Conservation (phyloP, 2,329 filamentous ascomycete genomes). For the Aspergillus uvarum region DNA sequence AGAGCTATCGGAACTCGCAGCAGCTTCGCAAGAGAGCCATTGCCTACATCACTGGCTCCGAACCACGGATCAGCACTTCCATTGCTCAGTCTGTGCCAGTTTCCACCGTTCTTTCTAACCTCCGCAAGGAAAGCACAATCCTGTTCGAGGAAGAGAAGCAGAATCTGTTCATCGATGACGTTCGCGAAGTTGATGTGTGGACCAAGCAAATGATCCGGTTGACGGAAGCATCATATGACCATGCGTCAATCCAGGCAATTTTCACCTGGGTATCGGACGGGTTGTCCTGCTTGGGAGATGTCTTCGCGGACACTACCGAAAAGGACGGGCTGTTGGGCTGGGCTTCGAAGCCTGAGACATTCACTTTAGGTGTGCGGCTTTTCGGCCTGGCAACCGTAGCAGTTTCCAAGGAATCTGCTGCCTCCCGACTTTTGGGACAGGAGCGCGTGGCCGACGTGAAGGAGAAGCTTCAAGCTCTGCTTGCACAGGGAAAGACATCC, state of each 20-base stretch:
- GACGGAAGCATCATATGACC: constrained; percentile 22
- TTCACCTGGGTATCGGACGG: constrained; percentile 36
- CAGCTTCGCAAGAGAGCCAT: constrained; percentile 39
- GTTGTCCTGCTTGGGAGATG: constrained; percentile 29
- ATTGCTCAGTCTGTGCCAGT: constrained; percentile 23
- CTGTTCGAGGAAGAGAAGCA: constrained; percentile 89
- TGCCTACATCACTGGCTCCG: constrained; percentile 40
- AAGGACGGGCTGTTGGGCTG: constrained; percentile 70
- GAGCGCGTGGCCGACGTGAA: constrained; percentile 17
- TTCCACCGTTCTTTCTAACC: constrained; percentile 31
- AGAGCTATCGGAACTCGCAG: constrained; percentile 33
- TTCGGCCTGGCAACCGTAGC: constrained; percentile 39
- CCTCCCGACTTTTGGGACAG: constrained; percentile 18
- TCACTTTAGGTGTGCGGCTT: constrained; percentile 47
- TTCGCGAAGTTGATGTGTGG: constrained; percentile 73
- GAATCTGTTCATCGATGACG: constrained; percentile 87
- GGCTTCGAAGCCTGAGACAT: constrained; percentile 67
- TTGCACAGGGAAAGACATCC: constrained; percentile 22
- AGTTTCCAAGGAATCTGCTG: constrained; percentile 22
- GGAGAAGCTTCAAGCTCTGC: constrained; percentile 27
- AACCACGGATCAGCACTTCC: constrained; percentile 25
- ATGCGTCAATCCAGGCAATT: constrained; percentile 22
- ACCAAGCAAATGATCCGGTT: constrained; percentile 48
- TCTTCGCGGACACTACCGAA: constrained; percentile 31
- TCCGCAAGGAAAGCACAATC: constrained; percentile 40